Conservation (phyloP, 179 eudicot species). For the Silene coronaria region DNA sequence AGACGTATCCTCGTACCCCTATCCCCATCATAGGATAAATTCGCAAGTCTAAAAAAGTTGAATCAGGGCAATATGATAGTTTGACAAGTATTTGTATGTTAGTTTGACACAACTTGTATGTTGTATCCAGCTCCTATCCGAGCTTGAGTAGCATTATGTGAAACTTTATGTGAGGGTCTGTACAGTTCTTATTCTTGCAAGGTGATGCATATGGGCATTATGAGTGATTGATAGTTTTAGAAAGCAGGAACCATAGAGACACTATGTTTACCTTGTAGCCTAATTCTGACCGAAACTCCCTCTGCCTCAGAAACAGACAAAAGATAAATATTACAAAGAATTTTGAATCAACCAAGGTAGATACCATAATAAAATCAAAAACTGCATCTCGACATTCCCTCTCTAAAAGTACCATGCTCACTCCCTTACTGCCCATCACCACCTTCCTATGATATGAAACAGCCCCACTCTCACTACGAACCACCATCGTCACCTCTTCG, state of each 20-base stretch:
- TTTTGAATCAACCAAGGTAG: neutral
- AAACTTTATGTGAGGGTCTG: neutral
- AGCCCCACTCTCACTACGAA: too few relatives aligned
- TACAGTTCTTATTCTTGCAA: neutral
- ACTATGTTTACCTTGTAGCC: constrained; percentile 8
- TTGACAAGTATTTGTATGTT: too few relatives aligned
- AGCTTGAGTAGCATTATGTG: neutral
- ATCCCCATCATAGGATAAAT: too few relatives aligned
- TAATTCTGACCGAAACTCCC: constrained; percentile 7
- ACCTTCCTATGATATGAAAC: too few relatives aligned
- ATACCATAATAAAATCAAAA: neutral
- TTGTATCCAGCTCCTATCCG: neutral
- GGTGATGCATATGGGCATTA: neutral
- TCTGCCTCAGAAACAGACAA: constrained; percentile 16
- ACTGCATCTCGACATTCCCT: neutral
- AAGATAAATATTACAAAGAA: neutral
- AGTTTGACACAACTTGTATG: too few relatives aligned
- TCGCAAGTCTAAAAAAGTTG: neutral
- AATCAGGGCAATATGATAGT: neutral
- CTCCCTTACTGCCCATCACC: too few relatives aligned
- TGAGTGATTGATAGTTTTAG: neutral
- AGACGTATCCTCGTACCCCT: too few relatives aligned
- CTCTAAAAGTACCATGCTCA: neutral
- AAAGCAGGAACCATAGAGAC: neutral
- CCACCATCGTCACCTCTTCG: too few relatives aligned